Evolutionary conservation across 495 filamentous ascomycete species (phyloP).

Genomic region (Podospora anserina): DNA sequence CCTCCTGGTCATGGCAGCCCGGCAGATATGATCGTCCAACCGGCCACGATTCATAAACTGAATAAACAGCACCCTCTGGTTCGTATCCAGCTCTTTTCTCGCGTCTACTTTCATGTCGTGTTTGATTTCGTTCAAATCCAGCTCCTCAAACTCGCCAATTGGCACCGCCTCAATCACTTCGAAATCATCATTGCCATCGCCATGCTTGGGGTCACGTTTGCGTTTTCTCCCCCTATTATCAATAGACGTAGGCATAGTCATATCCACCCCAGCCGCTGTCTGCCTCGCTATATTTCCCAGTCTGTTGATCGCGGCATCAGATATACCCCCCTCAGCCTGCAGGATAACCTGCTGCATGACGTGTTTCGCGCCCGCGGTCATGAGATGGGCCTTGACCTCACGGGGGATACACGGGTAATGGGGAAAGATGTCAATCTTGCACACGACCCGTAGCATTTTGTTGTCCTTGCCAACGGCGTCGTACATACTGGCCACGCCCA

Average conservation of each 20-base stretch:
- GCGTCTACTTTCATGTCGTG: background rate
- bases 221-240: background rate
- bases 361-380: conserved; percentile 10
- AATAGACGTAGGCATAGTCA: background rate
- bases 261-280: background rate
- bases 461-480: background rate
- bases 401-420: background rate
- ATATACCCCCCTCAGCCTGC: background rate
- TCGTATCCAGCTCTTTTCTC: background rate
- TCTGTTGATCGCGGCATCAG: background rate
- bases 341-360: conserved; percentile 1
- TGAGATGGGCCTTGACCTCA: conserved; percentile 7
- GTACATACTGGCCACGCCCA: conserved; percentile 8
- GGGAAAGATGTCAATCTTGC: background rate
- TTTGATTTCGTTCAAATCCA: background rate
- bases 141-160: background rate
- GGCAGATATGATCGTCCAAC: conserved; percentile 9
- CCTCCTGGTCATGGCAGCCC: background rate
- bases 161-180: background rate
- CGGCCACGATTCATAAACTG: conserved; percentile 17
- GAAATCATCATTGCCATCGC: background rate
- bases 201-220: background rate
- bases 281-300: background rate
- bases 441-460: conserved; percentile 1
- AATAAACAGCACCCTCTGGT: conserved; percentile 14